phyloP scores from a whole-genome alignment of 2,329 filamentous ascomycete species.

The Harringtonia lauricola region DNA sequence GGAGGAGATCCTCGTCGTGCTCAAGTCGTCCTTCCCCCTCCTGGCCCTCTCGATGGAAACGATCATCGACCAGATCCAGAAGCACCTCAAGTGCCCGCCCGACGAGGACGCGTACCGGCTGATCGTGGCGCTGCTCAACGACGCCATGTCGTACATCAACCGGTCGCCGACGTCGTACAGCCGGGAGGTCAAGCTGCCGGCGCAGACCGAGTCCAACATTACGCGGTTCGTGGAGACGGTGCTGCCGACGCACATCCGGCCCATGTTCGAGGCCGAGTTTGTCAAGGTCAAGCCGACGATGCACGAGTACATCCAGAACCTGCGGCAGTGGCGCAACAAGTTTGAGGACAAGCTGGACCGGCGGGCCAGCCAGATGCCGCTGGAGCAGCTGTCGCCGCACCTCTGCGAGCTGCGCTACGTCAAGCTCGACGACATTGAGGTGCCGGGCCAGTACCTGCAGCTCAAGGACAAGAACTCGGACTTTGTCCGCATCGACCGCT shows the following conservation, averaged over 20 bases:
- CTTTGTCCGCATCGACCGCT: conserved; percentile 93
- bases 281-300: conserved; percentile 92
- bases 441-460: conserved; percentile 92
- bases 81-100: conserved; percentile 97
- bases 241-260: conserved; percentile 84
- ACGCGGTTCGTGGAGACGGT: conserved; percentile 95
- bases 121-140: conserved; percentile 94
- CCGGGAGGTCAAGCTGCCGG: conserved; percentile 79
- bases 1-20: conserved; percentile 86
- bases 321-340: conserved; percentile 91
- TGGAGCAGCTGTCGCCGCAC: conserved; percentile 82
- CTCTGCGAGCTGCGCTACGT: conserved; percentile 95
- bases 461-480: conserved; percentile 99
- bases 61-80: conserved; percentile 98
- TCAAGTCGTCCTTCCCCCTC: conserved; percentile 94
- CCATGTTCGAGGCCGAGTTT: conserved; percentile 96
- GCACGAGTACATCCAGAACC: conserved; percentile 96
- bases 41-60: conserved; percentile 97
- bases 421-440: conserved; percentile 97
- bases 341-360: conserved; percentile 97
- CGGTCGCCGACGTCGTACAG: conserved; percentile 79
- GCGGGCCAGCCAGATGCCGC: conserved; percentile 56
- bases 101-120: conserved; percentile 96
- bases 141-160: conserved; percentile 85
- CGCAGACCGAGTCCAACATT: conserved; percentile 90